Conservation (phyloP, 108 stramenopile genomes). For the Cyclotella kingstonii region DNA sequence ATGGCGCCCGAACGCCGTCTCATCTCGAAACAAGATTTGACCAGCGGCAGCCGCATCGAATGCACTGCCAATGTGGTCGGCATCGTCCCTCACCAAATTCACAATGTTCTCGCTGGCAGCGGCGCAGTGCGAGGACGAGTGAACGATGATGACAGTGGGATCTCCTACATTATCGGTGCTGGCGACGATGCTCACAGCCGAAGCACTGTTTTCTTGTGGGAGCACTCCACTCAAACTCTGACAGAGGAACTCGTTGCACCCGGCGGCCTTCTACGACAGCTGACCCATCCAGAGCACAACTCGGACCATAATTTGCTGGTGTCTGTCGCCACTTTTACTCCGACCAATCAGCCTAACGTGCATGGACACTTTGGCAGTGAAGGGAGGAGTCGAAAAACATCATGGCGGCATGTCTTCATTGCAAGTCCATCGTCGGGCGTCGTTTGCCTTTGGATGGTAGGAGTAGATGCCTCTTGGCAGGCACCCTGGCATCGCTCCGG, state of each 20-base stretch:
- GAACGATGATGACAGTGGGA: slow-evolving; percentile 6
- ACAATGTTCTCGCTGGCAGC: neutral
- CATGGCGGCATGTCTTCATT: slow-evolving; percentile 11
- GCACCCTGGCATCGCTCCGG: neutral
- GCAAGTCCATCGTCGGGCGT: slow-evolving; percentile 21
- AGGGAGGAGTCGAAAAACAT: neutral
- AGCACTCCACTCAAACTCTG: slow-evolving; percentile 17
- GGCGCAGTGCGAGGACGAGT: neutral
- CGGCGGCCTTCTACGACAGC: neutral
- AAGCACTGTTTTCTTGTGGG: slow-evolving; percentile 5
- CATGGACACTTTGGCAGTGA: neutral
- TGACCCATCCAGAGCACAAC: slow-evolving; percentile 17
- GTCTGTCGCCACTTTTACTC: neutral
- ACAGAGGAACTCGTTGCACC: slow-evolving; percentile 8
- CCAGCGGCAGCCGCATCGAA: neutral
- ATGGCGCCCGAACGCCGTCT: slow-evolving; percentile 11
- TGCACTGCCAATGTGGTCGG: slow-evolving; percentile 11
- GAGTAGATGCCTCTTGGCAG: neutral
- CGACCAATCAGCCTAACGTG: neutral
- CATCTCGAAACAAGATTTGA: slow-evolving; percentile 5
- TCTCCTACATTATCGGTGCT: slow-evolving; percentile 4
- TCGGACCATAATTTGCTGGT: neutral
- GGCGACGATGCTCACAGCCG: neutral
- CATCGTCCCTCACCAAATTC: slow-evolving; percentile 2
- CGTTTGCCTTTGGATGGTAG: slow-evolving; percentile 9